Evolutionary conservation across 163 green algal species (phyloP).

Genomic region (Chloromonas sp.): DNA sequence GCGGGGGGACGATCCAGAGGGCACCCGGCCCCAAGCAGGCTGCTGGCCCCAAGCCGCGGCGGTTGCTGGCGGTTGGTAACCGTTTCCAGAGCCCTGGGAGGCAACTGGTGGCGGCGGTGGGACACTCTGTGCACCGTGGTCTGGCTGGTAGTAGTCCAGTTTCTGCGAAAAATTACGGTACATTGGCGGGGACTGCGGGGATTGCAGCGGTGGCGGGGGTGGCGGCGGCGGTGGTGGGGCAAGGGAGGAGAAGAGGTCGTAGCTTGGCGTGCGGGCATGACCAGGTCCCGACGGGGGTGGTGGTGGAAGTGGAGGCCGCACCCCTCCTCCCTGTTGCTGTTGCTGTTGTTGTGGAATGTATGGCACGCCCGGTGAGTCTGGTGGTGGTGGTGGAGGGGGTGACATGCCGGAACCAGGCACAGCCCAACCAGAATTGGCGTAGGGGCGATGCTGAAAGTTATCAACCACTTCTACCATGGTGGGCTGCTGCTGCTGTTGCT

Average conservation of each 20-base stretch:
- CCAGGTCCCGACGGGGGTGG: not conserved
- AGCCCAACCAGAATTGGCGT: not conserved
- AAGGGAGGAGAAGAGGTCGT: not conserved
- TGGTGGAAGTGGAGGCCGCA: not conserved
- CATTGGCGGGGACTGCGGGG: too few species aligned
- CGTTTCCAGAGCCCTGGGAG: too few species aligned
- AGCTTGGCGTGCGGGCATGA: not conserved
- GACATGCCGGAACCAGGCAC: not conserved
- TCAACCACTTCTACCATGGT: not conserved
- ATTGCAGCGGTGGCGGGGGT: not conserved
- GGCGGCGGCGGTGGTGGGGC: not conserved
- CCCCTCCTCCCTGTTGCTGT: constrained; percentile 1
- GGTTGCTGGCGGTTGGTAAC: not conserved
- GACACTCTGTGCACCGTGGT: too few species aligned
- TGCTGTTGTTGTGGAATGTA: not conserved
- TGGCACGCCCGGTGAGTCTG: not conserved
- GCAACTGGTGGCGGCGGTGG: too few species aligned
- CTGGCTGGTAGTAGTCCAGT: too few species aligned
- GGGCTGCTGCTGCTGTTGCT: too few species aligned
- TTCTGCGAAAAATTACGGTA: too few species aligned
- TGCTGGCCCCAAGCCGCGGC: not conserved
- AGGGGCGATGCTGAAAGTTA: not conserved
- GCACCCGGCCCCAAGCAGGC: not conserved
- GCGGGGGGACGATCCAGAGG: not conserved
- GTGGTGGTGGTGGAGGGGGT: not conserved